Evolutionary conservation across 345 rosid genomes (phyloP).

Genomic region (Gossypium sturtianum): DNA sequence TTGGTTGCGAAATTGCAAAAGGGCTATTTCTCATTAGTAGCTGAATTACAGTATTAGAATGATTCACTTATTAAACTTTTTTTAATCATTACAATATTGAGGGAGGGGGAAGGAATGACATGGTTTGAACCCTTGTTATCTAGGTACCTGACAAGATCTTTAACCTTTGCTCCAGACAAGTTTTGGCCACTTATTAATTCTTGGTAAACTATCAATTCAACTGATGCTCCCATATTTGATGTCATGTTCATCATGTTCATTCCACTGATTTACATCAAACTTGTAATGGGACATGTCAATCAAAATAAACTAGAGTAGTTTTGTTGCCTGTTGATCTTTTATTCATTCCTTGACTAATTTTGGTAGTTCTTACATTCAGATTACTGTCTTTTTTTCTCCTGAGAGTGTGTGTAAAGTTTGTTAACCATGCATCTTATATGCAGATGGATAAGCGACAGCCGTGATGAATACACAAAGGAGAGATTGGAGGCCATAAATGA

Average conservation of each 20-base stretch:
- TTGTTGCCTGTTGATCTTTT: background rate
- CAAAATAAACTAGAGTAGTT: background rate
- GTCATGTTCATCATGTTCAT: background rate
- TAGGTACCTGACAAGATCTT: no score
- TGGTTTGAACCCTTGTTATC: no score
- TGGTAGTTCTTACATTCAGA: no score
- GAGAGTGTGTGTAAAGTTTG: background rate
- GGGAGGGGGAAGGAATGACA: no score
- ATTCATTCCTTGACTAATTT: background rate
- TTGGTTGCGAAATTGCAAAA: background rate
- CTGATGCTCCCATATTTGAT: background rate
- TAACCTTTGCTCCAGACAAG: no score
- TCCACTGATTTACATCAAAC: background rate
- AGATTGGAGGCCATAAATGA: constrained; percentile 70
- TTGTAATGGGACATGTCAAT: background rate
- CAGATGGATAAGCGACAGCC: constrained; percentile 98
- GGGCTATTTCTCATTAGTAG: background rate
- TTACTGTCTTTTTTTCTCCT: background rate
- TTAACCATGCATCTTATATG: constrained; percentile 5
- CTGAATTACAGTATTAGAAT: background rate
- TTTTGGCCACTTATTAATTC: no score
- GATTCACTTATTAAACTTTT: background rate
- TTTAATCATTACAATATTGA: no score
- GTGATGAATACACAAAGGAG: constrained; percentile 86
- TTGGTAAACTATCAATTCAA: background rate